Base-by-base conservation (phyloP, 208 protist species). In the Crithidia acanthocephali region DNA sequence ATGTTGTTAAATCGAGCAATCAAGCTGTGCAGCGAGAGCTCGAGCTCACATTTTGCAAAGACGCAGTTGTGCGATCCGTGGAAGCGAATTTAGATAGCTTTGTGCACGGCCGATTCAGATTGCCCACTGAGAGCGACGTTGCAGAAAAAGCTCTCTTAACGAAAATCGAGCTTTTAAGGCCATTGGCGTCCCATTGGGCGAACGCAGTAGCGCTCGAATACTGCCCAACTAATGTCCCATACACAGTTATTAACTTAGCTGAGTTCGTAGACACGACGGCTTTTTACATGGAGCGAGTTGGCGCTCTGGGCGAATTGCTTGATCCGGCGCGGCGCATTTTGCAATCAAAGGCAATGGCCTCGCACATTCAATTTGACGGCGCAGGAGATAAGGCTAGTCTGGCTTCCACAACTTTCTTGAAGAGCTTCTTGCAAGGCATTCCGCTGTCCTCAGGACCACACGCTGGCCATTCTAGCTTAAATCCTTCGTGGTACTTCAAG, bases 251-350 rank as follows among this genome's bases (percentile, higher is more conserved):
- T 23, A 84, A 79, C 11, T 0, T 88, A 18, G 73, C 82, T 0
- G 87, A 95, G 62, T 93, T 93, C 85, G 72, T 88, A 0, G 90
- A 95, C 47, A 92, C 80, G 2, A 84, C 79, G 8, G 84, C 75
- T 16, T 91, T 87, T 65, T 87, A 92, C 58, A 87, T 87, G 65
- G 90, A 95, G 72, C 85, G 90, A 13, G 75, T 91, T 30, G 71
- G 76, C 47, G 77, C 72, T 5, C 66, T 95, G 13, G 51, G 50
- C 23, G 61, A 79, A 42, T n/a, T 91, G 11, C 62, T 88, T 9
- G 77, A 79, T 9, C 75, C 75, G 0, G 80, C 76, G 11, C 48
- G 74, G 11, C 68, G 72, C 23, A 72, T 86, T 66, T 47, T 89
- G 1, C 45, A 82, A 22, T 78, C 81, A 0, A 86, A 81, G 45